These are phyloP conservation scores for Cicer pinnatifidum DNA, from an alignment of 306 rosid genomes.

Conservation along the genomic window DNA sequence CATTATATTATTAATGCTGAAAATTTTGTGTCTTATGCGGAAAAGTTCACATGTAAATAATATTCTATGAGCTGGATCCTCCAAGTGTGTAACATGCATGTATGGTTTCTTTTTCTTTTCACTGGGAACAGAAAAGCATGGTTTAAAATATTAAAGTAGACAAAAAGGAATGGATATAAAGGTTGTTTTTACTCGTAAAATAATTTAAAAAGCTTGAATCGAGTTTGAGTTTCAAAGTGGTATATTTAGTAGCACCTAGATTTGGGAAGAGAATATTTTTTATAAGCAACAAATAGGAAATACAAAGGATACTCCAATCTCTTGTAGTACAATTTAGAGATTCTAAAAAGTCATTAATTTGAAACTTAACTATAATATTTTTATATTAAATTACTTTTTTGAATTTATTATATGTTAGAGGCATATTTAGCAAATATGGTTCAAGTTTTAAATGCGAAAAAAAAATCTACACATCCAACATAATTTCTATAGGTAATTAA, in stretches of 20 bases:
- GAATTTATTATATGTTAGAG: too few species aligned
- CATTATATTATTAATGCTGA: slow-evolving; percentile 18
- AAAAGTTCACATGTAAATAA: slow-evolving; percentile 47
- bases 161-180: slow-evolving; percentile 34
- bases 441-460: too few species aligned
- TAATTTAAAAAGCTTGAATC: slow-evolving; percentile 14
- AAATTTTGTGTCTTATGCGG: slow-evolving; percentile 40
- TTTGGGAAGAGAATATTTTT: background rate
- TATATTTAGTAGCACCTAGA: background rate
- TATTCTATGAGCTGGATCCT: slow-evolving; percentile 51
- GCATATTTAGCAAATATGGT: too few species aligned
- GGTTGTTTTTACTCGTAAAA: slow-evolving; percentile 13
- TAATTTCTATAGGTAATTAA: background rate
- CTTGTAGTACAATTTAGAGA: background rate
- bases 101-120: slow-evolving; percentile 35
- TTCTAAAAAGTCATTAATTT: background rate
- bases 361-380: background rate
- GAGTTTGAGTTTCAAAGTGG: slow-evolving; percentile 9
- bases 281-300: too few species aligned
- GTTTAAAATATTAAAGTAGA: slow-evolving; percentile 25
- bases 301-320: too few species aligned
- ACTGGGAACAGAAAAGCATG: slow-evolving; percentile 38
- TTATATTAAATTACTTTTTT: background rate
- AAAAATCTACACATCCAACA: background rate
- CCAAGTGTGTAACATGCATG: slow-evolving; percentile 37